phyloP scores from a whole-genome alignment of 2,329 filamentous ascomycete genomes.

The Trichothecium sympodiale region DNA sequence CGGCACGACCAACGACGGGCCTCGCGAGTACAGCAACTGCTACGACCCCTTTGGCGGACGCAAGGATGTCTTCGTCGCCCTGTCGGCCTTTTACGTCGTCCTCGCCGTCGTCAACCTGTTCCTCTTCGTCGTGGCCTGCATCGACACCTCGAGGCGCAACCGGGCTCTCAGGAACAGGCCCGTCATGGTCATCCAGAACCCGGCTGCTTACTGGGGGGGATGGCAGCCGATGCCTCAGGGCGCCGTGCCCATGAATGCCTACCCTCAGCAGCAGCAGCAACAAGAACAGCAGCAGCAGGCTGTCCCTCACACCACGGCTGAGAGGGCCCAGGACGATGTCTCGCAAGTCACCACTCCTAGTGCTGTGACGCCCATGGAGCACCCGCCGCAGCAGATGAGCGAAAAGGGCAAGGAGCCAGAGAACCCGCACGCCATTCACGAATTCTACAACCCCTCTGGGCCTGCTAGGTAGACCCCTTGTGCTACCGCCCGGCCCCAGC shows the following conservation, averaged over 20 bases:
- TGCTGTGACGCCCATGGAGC: neutral
- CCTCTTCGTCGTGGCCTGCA: slow-evolving; percentile 27
- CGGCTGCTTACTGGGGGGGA: slow-evolving; percentile 18
- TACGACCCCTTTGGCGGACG: slow-evolving; percentile 3
- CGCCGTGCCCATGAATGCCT: slow-evolving; percentile 1
- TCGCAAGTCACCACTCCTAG: neutral
- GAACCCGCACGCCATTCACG: neutral
- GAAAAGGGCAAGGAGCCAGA: slow-evolving; percentile 4
- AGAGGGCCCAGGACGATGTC: slow-evolving; percentile 1
- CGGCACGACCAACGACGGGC: slow-evolving; percentile 2
- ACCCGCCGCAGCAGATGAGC: neutral
- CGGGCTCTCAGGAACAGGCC: slow-evolving; percentile 8
- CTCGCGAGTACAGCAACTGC: slow-evolving; percentile 4
- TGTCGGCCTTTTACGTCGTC: slow-evolving; percentile 13
- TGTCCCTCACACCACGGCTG: neutral
- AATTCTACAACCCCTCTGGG: slow-evolving; percentile 2
- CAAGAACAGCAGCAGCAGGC: neutral
- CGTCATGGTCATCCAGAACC: slow-evolving; percentile 14
- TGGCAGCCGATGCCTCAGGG: slow-evolving; percentile 16
- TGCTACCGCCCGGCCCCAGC: neutral
- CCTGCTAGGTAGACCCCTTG: neutral
- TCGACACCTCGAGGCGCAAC: slow-evolving; percentile 23
- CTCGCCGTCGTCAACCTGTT: slow-evolving; percentile 21
- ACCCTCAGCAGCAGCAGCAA: neutral
- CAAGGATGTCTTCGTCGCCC: slow-evolving; percentile 8